Conservation (phyloP, 129 eudicot species). For the Chrysanthemum lavandulifolium region DNA sequence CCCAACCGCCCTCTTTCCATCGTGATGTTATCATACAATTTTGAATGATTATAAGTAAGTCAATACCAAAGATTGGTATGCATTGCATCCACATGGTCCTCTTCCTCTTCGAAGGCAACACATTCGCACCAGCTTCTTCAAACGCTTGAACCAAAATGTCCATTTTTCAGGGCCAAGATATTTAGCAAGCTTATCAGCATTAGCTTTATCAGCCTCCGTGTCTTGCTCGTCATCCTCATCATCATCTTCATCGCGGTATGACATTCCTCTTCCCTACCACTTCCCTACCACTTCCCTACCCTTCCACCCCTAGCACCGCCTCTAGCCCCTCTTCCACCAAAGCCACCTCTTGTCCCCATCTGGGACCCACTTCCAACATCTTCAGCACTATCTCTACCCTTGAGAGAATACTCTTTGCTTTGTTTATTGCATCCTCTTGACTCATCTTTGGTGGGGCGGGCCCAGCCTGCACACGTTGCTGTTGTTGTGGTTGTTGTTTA, state of each 20-base stretch:
- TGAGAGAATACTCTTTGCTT: slow-evolving; percentile 48
- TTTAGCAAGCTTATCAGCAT: slow-evolving; percentile 45
- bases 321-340: slow-evolving; percentile 15
- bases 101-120: slow-evolving; percentile 59
- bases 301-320: slow-evolving; percentile 36
- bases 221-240: slow-evolving; percentile 31
- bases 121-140: slow-evolving; percentile 52
- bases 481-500: slow-evolving; percentile 19
- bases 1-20: neutral
- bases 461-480: neutral
- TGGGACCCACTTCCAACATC: slow-evolving; percentile 18
- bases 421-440: slow-evolving; percentile 49
- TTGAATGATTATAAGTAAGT: slow-evolving; percentile 1
- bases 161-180: slow-evolving; percentile 53
- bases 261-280: slow-evolving; percentile 25
- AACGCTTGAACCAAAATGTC: slow-evolving; percentile 56
- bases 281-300: slow-evolving; percentile 19
- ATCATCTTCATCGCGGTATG: slow-evolving; percentile 39
- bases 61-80: slow-evolving; percentile 70
- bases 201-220: slow-evolving; percentile 39
- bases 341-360: slow-evolving; percentile 10
- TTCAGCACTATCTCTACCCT: slow-evolving; percentile 29
- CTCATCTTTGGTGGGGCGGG: slow-evolving; percentile 40
- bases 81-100: slow-evolving; percentile 56
- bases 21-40: too few relatives aligned